Conservation (phyloP, 257 asterid species). For the Lycium ferocissimum region DNA sequence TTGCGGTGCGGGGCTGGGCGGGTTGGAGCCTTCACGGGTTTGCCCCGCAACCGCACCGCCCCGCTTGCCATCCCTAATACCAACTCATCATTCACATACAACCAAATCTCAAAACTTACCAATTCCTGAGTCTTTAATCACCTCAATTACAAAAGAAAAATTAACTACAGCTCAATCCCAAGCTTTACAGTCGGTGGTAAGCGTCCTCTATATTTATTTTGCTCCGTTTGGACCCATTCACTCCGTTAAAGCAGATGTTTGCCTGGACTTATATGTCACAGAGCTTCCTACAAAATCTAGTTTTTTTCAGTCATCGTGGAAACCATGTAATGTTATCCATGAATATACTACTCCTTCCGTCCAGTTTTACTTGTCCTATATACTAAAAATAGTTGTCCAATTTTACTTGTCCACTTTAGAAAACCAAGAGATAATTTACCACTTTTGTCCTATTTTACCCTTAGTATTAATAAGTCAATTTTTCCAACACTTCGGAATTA, state of each 20-base stretch:
- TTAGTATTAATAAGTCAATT: no score
- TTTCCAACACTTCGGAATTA: no score
- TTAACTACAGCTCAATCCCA: not conserved
- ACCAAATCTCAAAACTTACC: not conserved
- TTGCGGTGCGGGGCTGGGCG: no score
- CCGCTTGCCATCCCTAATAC: no score
- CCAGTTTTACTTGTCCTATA: no score
- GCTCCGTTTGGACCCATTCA: not conserved
- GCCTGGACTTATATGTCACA: not conserved
- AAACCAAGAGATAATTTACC: no score
- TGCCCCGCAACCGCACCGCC: no score
- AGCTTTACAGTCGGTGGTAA: not conserved
- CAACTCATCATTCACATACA: conserved; percentile 1
- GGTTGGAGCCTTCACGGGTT: no score
- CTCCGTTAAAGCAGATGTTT: not conserved
- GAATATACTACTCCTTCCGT: not conserved
- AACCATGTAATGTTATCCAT: conserved; percentile 9
- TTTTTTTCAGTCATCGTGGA: conserved; percentile 1
- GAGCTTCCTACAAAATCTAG: not conserved
- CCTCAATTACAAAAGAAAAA: not conserved
- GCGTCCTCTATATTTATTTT: conserved; percentile 6
- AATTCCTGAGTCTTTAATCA: not conserved
- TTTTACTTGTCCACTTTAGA: no score
- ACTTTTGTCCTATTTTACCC: no score
- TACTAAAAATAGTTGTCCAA: no score